Evolutionary conservation across 208 protist genomes (phyloP).

Genomic region (Leishmania guyanensis): DNA sequence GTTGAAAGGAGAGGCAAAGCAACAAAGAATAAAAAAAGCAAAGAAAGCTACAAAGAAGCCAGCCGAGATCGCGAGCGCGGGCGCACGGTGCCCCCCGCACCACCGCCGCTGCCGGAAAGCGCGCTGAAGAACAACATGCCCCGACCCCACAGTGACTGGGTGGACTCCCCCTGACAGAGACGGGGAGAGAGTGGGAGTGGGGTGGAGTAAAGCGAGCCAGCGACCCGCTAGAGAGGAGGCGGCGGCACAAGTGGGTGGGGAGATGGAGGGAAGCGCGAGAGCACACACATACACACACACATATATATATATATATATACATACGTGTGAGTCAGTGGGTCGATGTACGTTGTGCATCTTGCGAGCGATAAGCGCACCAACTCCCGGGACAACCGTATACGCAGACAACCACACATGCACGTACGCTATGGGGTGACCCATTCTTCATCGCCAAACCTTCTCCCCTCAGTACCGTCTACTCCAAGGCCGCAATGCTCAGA

Average conservation of each 20-base stretch:
- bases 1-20: background rate
- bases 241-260: background rate
- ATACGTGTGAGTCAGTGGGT: background rate
- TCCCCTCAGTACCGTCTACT: background rate
- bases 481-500: background rate
- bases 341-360: background rate
- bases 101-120: background rate
- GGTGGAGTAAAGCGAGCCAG: background rate
- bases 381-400: background rate
- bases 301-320: background rate
- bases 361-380: background rate
- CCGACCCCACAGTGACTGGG: background rate
- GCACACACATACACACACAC: background rate
- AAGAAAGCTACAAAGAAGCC: too few species aligned
- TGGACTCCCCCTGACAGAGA: background rate
- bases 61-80: too few species aligned
- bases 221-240: background rate
- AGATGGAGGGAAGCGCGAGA: background rate
- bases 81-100: too few species aligned
- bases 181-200: background rate
- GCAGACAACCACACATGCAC: background rate
- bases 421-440: background rate
- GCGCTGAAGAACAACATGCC: background rate
- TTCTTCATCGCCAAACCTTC: background rate
- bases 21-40: constrained; percentile 11